Percentiles rank a stretch among this genome's conserved stretches.
These are phyloP conservation scores for Adiantum capillusveneris DNA, from an alignment of 75 land plant genomes.

Conservation along the genomic window DNA sequence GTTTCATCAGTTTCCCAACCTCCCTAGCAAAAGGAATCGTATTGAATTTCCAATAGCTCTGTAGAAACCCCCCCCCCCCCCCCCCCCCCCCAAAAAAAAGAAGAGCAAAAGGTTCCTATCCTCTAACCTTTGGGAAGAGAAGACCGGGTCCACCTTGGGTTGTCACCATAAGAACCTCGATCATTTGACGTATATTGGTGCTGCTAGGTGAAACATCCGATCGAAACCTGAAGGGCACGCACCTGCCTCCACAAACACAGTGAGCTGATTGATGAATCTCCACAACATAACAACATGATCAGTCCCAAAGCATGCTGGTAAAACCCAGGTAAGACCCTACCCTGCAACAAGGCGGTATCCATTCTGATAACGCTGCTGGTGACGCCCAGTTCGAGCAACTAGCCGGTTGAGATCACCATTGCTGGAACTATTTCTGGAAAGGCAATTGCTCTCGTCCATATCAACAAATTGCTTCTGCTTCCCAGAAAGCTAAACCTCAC, in stretches of 20 bases:
- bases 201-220: conserved; percentile 13
- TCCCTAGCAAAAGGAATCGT: conserved; percentile 27
- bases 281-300: no score
- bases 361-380: conserved; percentile 72
- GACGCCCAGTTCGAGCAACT: conserved; percentile 93
- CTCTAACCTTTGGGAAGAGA: conserved; percentile 80
- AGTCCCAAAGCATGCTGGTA: no score
- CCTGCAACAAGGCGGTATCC: conserved; percentile 89
- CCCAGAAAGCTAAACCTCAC: no score
- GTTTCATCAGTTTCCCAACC: conserved; percentile 90
- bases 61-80: no score
- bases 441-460: not conserved
- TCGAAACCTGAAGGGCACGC: conserved; percentile 64
- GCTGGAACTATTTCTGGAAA: not conserved
- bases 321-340: no score
- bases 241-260: no score
- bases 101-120: no score
- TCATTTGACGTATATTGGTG: conserved; percentile 15
- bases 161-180: conserved; percentile 87
- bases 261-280: no score
- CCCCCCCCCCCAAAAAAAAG: no score
- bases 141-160: conserved; percentile 78
- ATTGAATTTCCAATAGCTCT: no score
- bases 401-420: conserved; percentile 52
- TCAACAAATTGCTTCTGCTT: not conserved